These are phyloP conservation scores for Aphelidium insulamus DNA, from an alignment of 371 early-diverging fungal species.

Conservation along the genomic window DNA sequence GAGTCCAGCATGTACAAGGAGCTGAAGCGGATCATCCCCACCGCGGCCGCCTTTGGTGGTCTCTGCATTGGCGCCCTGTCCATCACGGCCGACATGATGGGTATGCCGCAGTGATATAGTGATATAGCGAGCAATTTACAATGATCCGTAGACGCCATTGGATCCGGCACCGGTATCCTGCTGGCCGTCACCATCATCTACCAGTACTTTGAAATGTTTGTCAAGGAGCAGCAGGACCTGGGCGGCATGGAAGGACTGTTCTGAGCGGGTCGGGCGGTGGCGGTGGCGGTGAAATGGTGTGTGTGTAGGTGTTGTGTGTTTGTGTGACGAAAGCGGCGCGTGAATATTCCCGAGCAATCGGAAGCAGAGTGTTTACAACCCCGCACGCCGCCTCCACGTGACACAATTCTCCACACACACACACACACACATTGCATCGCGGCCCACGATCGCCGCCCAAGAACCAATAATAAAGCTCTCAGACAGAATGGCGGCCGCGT, in stretches of 20 bases:
- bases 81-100: constrained; percentile 83
- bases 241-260: constrained; percentile 34
- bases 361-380: too few relatives aligned
- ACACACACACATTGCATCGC: too few relatives aligned
- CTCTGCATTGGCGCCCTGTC: constrained; percentile 85
- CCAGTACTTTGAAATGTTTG: constrained; percentile 97
- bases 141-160: constrained; percentile 41
- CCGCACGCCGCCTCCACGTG: too few relatives aligned
- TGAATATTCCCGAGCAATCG: too few relatives aligned
- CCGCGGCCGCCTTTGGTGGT: constrained; percentile 88
- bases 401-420: too few relatives aligned
- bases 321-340: too few relatives aligned
- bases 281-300: not conserved
- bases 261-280: not conserved
- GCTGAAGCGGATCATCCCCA: constrained; percentile 95
- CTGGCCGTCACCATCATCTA: constrained; percentile 97
- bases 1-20: constrained; percentile 93
- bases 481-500: too few relatives aligned
- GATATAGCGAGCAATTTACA: too few relatives aligned
- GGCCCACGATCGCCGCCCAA: too few relatives aligned
- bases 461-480: too few relatives aligned
- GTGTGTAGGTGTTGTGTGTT: too few relatives aligned
- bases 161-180: constrained; percentile 98
- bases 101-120: too few relatives aligned
- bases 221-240: constrained; percentile 73